Evolutionary conservation across 495 filamentous ascomycete genomes (phyloP).

Genomic region (Penicilliopsis zonata): DNA sequence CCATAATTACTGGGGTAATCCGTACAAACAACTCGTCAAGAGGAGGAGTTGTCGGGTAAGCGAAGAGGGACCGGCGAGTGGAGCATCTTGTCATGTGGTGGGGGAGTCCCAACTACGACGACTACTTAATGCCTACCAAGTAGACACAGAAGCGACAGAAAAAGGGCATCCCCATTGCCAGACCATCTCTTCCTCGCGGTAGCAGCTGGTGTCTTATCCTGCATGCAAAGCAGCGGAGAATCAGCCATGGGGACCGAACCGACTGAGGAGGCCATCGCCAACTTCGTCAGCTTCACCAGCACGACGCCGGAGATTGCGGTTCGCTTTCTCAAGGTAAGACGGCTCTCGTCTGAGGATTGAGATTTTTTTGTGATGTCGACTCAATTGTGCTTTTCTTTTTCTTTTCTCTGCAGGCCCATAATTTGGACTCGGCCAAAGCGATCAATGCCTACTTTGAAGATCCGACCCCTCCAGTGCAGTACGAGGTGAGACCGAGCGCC

Average conservation of each 20-base stretch:
- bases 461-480: slow-evolving; percentile 21
- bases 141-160: too few species aligned
- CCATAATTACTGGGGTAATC: too few species aligned
- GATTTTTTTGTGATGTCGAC: slow-evolving; percentile 1
- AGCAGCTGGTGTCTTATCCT: not conserved
- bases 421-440: slow-evolving; percentile 35
- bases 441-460: slow-evolving; percentile 43
- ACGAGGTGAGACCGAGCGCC: slow-evolving; percentile 14
- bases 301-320: slow-evolving; percentile 33
- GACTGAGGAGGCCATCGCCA: slow-evolving; percentile 30
- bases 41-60: too few species aligned
- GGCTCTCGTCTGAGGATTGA: not conserved
- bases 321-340: slow-evolving; percentile 31
- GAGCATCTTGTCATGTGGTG: too few species aligned
- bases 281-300: slow-evolving; percentile 35
- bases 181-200: not conserved
- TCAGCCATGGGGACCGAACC: slow-evolving; percentile 29
- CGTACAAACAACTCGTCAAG: too few species aligned
- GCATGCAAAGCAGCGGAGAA: not conserved
- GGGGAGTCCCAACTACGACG: too few species aligned
- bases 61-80: too few species aligned
- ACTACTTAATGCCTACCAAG: too few species aligned
- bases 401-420: slow-evolving; percentile 25
- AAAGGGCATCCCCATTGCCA: too few species aligned
- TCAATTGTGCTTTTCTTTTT: not conserved